Evolutionary conservation across 345 rosid genomes (phyloP), one percentile per base, ranked within the genome.

Genomic region (Linum lewisii): DNA sequence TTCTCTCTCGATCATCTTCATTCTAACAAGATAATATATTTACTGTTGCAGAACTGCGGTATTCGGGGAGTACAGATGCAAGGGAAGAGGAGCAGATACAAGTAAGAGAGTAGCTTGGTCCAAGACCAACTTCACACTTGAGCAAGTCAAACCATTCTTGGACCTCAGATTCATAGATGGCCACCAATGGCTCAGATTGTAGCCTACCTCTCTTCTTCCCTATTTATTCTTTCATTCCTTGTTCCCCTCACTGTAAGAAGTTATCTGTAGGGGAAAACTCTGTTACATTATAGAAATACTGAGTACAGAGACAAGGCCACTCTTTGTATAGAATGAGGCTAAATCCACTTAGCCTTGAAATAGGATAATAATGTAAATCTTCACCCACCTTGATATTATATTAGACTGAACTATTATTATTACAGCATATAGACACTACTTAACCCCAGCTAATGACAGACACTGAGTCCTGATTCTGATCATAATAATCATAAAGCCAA

Each of bases 21-120:
- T 2, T 24, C 23, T 21, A 8, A 29, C 34, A 29, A 29, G 34
- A 29, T 29, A 29, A 29, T 29, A 29, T 29, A 29, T 29, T 3
- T 8, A 11, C 15, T 20, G 25, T 52, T 68, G 76, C 87, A 92
- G 99, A 70, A 83, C 89, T 10, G 87, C 63, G 3, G 68, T 74
- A 42, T 93, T 93, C 24, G 95, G 94, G 11, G 99, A 93, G 69
- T 93, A 76, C 49, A 73, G 70, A 55, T 84, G 94, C 81, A 69
- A 58, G n/a, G 99, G 97, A 61, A 73, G 73, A 73, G 99, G 99
- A 72, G 94, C 95, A 5, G 74, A 81, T 51, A 77, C 70, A 62
- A 59, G 80, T 22, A 73, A 72, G 1, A 62, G 94, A 34, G 91
- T 81, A 19, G 81, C 88, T 18, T 86, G 99, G 99, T 69, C 76